Base-by-base conservation (phyloP, 176 grass and related monocot species). In the Carex cristatella region DNA sequence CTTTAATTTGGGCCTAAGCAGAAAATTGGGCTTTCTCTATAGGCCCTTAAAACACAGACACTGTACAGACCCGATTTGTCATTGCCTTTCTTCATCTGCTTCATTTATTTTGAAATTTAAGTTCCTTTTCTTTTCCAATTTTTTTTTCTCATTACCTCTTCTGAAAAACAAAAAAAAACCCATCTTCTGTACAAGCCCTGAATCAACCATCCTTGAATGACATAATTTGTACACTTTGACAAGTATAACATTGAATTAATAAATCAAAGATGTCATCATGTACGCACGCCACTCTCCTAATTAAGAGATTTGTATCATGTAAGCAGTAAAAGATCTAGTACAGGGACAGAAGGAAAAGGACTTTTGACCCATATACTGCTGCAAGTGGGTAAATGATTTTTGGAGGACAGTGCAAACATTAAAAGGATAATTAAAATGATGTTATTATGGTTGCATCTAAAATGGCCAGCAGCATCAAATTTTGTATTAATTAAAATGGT, bases 221-320 rank as follows among this genome's bases (percentile, higher is more conserved):
- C 48, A 55, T 15, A 12, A 53, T 6, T 74, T 51, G n/a, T 13
- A 53, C 44, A 28, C 3, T 28, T 74, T 1, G 10, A 74, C 19
- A 74, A 30, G 44, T 30, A 75, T 77, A 7, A 23, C 0, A 77
- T 15, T 15, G 3, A 77, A 56, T 23, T 56, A 77, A 77, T 76
- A 77, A 56, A 30, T 13, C 7, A 1, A 32, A 77, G 73, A 56
- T 56, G 73, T 12, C 73, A 31, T 55, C 28, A 77, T 31, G 5
- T 32, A 49, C 15, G 5, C 16, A 49, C 8, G 48, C 48, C 23
- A 77, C 16, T 49, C 27, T 33, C 27, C 86, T 81, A 88, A 90
- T 91, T 88, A 88, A 79, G 85, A 86, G 61, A 85, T 82, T 88
- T 88, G 69, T 69, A 77, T 55, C 48, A 54, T 55, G 48, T 9